Base-by-base conservation (phyloP, 805 yeast genomes). In the Kazachstania kunashirensis region DNA sequence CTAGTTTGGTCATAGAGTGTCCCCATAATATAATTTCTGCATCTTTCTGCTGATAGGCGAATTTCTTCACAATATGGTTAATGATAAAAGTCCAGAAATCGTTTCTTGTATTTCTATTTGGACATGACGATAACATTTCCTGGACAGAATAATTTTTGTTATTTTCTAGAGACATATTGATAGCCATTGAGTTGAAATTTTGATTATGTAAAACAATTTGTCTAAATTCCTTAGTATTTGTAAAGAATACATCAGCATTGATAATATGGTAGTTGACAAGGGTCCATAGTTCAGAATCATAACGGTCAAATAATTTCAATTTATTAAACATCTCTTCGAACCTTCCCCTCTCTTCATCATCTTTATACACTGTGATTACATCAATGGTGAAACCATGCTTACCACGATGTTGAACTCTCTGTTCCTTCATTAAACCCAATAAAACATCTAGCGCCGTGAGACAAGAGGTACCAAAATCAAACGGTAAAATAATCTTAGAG, bases 1-100 rank as follows among this genome's bases (percentile, higher is more conserved):
- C 94, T 17, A 88, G 54, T 29, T 77, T 68, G 1, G 95, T 82
- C 94, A 84, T 83, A 19, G 82, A 76, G 50, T 79, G 83, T 1
- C 89, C 84, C 63, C 75, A 74, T 7, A 85, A 34, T 3, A 84
- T 61, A 8, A 37, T 37, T 7, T 40, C 31, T 5, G 82, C 8
- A 29, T 24, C 68, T n/a, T 68, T 63, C 47, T 77, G 71, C 10
- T 60, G 55, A 5, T 48, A 46, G 0, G 86, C 84, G 10, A 68
- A 55, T 20, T 62, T 53, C 23, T 66, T 46, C 2, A 79, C 58
- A 4, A 79, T 46, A 28, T 71, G 71, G 6, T 66, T 64, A 13
- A 61, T 55, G 5, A 84, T 61, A 2, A 75, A 52, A 2, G 63
- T 55, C 10, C 65, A 44, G 16, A 84, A 55, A 55, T 86, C 95